phyloP scores from a whole-genome alignment of 2,329 filamentous ascomycete genomes.

The Colletotrichum navitas region DNA sequence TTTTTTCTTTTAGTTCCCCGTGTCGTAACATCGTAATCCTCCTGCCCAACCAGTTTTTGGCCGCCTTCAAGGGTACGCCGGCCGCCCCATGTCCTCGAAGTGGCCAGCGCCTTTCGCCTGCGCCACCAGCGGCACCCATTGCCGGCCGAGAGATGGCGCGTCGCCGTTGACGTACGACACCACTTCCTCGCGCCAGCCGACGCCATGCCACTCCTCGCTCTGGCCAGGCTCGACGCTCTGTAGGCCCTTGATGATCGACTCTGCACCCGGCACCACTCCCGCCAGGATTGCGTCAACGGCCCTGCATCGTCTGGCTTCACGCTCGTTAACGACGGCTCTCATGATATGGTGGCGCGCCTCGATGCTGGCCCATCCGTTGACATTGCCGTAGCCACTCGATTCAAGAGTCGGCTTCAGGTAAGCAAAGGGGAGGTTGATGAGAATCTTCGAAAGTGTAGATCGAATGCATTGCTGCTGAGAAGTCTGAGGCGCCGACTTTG shows the following conservation, averaged over 20 bases:
- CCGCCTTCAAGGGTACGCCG: slow-evolving; percentile 41
- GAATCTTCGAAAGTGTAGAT: slow-evolving; percentile 71
- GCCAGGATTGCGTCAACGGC: slow-evolving; percentile 58
- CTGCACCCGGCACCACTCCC: slow-evolving; percentile 52
- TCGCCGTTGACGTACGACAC: slow-evolving; percentile 54
- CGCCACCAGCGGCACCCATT: slow-evolving; percentile 56
- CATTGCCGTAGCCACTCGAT: slow-evolving; percentile 65
- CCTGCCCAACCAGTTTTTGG: background rate
- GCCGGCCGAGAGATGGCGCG: slow-evolving; percentile 58
- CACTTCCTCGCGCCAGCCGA: slow-evolving; percentile 64
- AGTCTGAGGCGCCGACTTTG: slow-evolving; percentile 8
- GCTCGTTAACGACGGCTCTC: slow-evolving; percentile 65
- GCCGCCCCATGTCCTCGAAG: slow-evolving; percentile 9
- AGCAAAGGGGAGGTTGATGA: slow-evolving; percentile 78
- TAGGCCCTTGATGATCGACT: slow-evolving; percentile 53
- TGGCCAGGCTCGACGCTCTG: slow-evolving; percentile 55
- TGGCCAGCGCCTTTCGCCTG: slow-evolving; percentile 3
- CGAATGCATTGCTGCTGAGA: slow-evolving; percentile 49
- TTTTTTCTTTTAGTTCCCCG: slow-evolving; percentile 31
- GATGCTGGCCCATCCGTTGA: slow-evolving; percentile 63
- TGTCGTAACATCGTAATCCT: slow-evolving; percentile 42
- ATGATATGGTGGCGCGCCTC: slow-evolving; percentile 63
- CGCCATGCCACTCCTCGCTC: slow-evolving; percentile 59
- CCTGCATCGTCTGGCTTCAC: slow-evolving; percentile 67
- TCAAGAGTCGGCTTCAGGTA: slow-evolving; percentile 76